A percentile compares a stretch with the other conserved stretches of the same genome.
phyloP scores from a whole-genome alignment of 495 filamentous ascomycete genomes.

The Pseudomonodictys pantanalensis region DNA sequence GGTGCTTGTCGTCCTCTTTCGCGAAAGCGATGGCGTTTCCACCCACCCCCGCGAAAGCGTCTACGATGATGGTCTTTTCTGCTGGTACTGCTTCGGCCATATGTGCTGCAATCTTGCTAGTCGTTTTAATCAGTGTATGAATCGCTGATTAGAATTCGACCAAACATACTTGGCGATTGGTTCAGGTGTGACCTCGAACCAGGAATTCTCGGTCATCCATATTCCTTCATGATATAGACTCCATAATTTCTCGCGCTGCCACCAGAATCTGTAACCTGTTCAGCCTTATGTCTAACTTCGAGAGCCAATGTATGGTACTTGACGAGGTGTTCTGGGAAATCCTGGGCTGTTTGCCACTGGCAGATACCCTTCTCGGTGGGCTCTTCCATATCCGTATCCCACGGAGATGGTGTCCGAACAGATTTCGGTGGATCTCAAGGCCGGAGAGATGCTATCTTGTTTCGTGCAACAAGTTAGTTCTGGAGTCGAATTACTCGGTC shows the following conservation, averaged over 20 bases:
- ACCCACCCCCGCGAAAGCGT: slow-evolving; percentile 86
- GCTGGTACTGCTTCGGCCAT: slow-evolving; percentile 54
- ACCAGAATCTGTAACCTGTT: slow-evolving; percentile 66
- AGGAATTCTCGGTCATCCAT: slow-evolving; percentile 85
- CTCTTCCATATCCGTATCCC: not conserved
- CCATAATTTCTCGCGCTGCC: slow-evolving; percentile 82
- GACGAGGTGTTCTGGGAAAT: slow-evolving; percentile 61
- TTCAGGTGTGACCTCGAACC: slow-evolving; percentile 96
- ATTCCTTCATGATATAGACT: slow-evolving; percentile 80
- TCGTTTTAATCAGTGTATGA: slow-evolving; percentile 12
- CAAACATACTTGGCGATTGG: slow-evolving; percentile 72
- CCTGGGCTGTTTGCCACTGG: slow-evolving; percentile 11
- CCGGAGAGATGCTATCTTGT: too few species aligned
- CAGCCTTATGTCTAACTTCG: not conserved
- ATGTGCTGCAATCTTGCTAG: slow-evolving; percentile 76
- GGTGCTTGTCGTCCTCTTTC: too few species aligned
- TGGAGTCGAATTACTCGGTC: too few species aligned
- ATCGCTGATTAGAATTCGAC: not conserved
- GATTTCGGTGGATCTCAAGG: too few species aligned
- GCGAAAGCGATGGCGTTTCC: slow-evolving; percentile 97
- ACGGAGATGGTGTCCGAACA: too few species aligned
- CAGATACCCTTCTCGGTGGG: slow-evolving; percentile 17
- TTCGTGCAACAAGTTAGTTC: too few species aligned
- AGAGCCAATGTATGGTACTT: slow-evolving; percentile 54
- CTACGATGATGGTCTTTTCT: slow-evolving; percentile 62